A percentile compares a stretch with the other conserved stretches of the same genome.
These are phyloP conservation scores for Coffea canephora DNA, from an alignment of 257 asterid species.

Conservation along the genomic window DNA sequence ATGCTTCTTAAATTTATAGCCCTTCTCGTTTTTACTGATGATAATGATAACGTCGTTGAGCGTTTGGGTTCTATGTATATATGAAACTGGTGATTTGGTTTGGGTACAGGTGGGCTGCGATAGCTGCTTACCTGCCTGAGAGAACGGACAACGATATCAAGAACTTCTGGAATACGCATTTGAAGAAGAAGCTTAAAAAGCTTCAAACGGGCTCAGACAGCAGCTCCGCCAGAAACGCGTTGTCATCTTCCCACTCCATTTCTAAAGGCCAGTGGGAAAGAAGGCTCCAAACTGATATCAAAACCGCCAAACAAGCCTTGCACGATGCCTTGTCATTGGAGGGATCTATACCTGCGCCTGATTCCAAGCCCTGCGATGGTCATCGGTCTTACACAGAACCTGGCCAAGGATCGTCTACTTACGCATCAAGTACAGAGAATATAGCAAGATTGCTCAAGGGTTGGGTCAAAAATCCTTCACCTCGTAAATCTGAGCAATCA, in stretches of 20 bases:
- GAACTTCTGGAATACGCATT: constrained; percentile 92
- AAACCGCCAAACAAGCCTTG: constrained; percentile 88
- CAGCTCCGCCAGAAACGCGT: background rate
- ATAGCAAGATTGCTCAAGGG: constrained; percentile 67
- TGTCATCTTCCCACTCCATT: constrained; percentile 33
- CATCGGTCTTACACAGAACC: constrained; percentile 7
- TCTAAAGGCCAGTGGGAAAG: constrained; percentile 92
- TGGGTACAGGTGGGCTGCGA: constrained; percentile 92
- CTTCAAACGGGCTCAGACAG: constrained; percentile 31
- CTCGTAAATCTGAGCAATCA: constrained; percentile 24
- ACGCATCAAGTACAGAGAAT: constrained; percentile 85
- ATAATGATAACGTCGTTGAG: background rate
- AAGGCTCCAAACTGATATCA: constrained; percentile 69
- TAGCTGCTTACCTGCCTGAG: constrained; percentile 90
- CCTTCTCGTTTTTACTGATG: background rate
- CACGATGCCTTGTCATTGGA: constrained; percentile 62
- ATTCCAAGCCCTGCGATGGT: background rate
- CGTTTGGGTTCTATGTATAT: background rate
- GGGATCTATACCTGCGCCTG: constrained; percentile 11
- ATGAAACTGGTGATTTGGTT: background rate
- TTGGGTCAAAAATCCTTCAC: constrained; percentile 49
- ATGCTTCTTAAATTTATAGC: background rate
- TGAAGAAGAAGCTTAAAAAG: constrained; percentile 74
- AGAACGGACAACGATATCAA: constrained; percentile 96
- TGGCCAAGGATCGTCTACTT: constrained; percentile 18